Evolutionary conservation across 495 filamentous ascomycete species (phyloP).

Genomic region (Daldinia grandis): DNA sequence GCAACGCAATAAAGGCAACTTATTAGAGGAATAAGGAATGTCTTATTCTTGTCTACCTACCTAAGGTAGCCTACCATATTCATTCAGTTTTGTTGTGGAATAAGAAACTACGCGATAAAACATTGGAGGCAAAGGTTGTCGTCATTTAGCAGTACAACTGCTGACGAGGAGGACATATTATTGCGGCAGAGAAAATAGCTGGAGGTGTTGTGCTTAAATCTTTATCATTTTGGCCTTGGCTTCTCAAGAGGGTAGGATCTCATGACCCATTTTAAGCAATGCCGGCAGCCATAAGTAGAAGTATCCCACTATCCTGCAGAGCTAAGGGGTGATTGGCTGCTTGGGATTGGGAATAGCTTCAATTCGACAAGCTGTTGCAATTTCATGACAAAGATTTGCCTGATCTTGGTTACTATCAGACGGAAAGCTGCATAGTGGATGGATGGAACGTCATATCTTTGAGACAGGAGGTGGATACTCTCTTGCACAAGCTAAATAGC

Average conservation of each 20-base stretch:
- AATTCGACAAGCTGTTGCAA: slow-evolving; percentile 11
- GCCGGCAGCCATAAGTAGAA: slow-evolving; percentile 12
- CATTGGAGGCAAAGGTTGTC: slow-evolving; percentile 25
- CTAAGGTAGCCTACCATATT: background rate
- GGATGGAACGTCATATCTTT: slow-evolving; percentile 30
- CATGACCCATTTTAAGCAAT: slow-evolving; percentile 20
- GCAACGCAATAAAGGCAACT: background rate
- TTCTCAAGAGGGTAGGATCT: slow-evolving; percentile 13
- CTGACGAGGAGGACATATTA: slow-evolving; percentile 22
- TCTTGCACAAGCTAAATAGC: slow-evolving; percentile 35
- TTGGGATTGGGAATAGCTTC: slow-evolving; percentile 37
- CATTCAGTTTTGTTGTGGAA: slow-evolving; percentile 16
- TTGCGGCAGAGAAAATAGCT: background rate
- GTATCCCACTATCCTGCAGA: slow-evolving; percentile 14
- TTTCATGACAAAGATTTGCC: slow-evolving; percentile 13
- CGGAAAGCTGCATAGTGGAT: slow-evolving; percentile 29
- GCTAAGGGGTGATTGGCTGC: slow-evolving; percentile 10
- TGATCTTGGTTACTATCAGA: slow-evolving; percentile 30
- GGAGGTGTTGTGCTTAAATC: slow-evolving; percentile 14
- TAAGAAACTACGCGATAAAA: background rate
- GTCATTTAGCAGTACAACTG: slow-evolving; percentile 25
- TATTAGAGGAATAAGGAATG: slow-evolving; percentile 1
- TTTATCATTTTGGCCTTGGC: slow-evolving; percentile 13
- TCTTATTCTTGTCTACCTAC: slow-evolving; percentile 5
- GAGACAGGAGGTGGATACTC: slow-evolving; percentile 11